Evolutionary conservation across 495 filamentous ascomycete species (phyloP).

Genomic region (Aeminium ludgeri): DNA sequence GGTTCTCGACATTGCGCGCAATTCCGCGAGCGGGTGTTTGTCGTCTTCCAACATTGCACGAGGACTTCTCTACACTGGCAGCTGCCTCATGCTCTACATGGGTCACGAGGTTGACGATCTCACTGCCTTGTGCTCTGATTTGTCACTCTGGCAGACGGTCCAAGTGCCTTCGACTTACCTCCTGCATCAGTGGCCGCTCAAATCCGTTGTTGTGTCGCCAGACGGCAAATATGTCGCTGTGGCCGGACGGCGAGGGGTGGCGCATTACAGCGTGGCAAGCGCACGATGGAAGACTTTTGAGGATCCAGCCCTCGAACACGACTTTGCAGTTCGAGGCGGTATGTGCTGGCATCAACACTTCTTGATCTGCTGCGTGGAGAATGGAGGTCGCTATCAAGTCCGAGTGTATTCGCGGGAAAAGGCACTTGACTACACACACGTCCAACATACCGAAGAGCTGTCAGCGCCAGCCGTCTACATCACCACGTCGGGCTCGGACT

Average conservation of each 20-base stretch:
- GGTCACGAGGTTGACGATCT: conserved; percentile 83
- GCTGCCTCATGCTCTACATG: conserved; percentile 75
- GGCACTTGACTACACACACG: conserved; percentile 50
- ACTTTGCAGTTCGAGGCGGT: conserved; percentile 80
- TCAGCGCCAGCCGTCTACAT: conserved; percentile 73
- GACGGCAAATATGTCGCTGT: conserved; percentile 93
- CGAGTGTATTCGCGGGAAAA: conserved; percentile 84
- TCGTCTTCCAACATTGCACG: conserved; percentile 75
- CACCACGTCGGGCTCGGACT: conserved; percentile 78
- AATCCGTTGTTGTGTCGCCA: conserved; percentile 63
- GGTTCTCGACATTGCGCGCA: conserved; percentile 81
- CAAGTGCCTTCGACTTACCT: conserved; percentile 75
- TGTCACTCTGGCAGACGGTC: conserved; percentile 80
- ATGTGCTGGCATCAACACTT: conserved; percentile 99
- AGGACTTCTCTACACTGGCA: conserved; percentile 72
- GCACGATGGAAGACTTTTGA: conserved; percentile 91
- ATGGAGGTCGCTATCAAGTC: conserved; percentile 57
- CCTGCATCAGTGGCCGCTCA: conserved; percentile 81
- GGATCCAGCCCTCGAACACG: conserved; percentile 63
- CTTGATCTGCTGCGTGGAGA: conserved; percentile 79
- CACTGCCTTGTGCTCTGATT: conserved; percentile 81
- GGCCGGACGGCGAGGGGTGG: conserved; percentile 77
- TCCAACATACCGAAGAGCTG: conserved; percentile 60
- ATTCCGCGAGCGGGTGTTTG: conserved; percentile 76
- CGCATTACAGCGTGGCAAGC: conserved; percentile 89